phyloP scores from a whole-genome alignment of 768 basidiomycete genomes.

The Boletus reticulatus region DNA sequence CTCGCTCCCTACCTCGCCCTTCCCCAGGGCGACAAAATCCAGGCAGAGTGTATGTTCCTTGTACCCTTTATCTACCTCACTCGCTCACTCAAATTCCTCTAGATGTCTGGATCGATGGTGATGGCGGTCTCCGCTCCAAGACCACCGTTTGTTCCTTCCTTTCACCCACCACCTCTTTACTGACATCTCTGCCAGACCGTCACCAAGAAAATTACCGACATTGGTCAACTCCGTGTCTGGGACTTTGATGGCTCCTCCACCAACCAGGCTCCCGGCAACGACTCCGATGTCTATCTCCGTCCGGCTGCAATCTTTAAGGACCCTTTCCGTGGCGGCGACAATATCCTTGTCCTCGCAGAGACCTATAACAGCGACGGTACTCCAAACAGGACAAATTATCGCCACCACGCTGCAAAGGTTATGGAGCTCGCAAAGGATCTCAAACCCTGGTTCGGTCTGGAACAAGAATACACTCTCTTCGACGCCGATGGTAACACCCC shows the following conservation, averaged over 20 bases:
- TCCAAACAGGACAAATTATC: constrained; percentile 94
- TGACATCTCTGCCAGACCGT: constrained; percentile 60
- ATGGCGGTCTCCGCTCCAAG: constrained; percentile 93
- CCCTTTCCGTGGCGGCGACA: constrained; percentile 98
- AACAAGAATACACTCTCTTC: constrained; percentile 99
- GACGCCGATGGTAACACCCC: constrained; percentile 82
- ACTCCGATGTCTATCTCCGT: constrained; percentile 98
- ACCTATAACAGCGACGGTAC: constrained; percentile 99
- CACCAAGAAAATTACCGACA: constrained; percentile 79
- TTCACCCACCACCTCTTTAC: not conserved
- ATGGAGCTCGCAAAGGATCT: constrained; percentile 87
- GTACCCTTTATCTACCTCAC: not conserved
- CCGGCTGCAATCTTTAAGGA: constrained; percentile 98
- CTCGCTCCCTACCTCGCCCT: constrained; percentile 89
- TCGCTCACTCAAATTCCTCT: constrained; percentile 9
- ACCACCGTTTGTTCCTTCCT: constrained; percentile 65
- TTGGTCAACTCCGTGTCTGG: constrained; percentile 93
- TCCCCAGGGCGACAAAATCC: constrained; percentile 86
- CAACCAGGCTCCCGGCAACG: constrained; percentile 91
- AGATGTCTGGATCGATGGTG: constrained; percentile 99
- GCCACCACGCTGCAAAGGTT: constrained; percentile 89
- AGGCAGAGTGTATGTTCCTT: constrained; percentile 80
- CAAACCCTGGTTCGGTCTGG: constrained; percentile 95
- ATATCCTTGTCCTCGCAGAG: constrained; percentile 95
- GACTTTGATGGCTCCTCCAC: constrained; percentile 99